Conservation (phyloP, 139 green algal genomes). For the Micractinium conductrix region DNA sequence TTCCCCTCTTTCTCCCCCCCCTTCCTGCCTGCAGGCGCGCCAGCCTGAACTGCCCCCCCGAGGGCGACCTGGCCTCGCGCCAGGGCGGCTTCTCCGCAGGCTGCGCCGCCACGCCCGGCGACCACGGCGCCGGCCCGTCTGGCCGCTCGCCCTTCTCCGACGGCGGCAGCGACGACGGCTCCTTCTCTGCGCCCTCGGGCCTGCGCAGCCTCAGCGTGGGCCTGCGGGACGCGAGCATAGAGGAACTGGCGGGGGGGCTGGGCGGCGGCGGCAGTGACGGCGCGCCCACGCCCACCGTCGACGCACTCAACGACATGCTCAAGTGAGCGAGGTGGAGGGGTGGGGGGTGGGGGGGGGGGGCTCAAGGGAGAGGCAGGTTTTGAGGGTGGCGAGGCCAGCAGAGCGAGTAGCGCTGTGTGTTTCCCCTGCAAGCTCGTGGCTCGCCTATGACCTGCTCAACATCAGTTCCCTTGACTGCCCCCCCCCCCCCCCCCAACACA, state of each 20-base stretch:
- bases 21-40: background rate
- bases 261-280: background rate
- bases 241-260: constrained; percentile 5
- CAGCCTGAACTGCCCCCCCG: constrained; percentile 28
- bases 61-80: constrained; percentile 5
- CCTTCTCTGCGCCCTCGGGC: constrained; percentile 12
- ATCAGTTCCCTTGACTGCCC: too few relatives aligned
- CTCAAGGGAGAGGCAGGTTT: too few relatives aligned
- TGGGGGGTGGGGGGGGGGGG: too few relatives aligned
- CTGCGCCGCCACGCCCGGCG: constrained; percentile 9
- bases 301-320: constrained; percentile 55
- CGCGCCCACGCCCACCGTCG: constrained; percentile 11
- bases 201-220: background rate
- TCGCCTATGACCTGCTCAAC: too few relatives aligned
- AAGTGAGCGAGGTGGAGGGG: background rate
- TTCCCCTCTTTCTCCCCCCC: background rate
- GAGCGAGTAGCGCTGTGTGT: too few relatives aligned
- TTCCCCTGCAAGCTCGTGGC: too few relatives aligned
- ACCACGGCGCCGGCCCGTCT: background rate
- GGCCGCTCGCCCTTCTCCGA: background rate
- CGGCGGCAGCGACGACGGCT: background rate
- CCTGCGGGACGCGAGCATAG: constrained; percentile 15
- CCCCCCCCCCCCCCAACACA: too few relatives aligned
- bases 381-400: too few relatives aligned
- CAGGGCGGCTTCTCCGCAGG: constrained; percentile 21